These are phyloP conservation scores for Peronospora farinosa DNA, from an alignment of 352 stramenopile species.

Conservation along the genomic window DNA sequence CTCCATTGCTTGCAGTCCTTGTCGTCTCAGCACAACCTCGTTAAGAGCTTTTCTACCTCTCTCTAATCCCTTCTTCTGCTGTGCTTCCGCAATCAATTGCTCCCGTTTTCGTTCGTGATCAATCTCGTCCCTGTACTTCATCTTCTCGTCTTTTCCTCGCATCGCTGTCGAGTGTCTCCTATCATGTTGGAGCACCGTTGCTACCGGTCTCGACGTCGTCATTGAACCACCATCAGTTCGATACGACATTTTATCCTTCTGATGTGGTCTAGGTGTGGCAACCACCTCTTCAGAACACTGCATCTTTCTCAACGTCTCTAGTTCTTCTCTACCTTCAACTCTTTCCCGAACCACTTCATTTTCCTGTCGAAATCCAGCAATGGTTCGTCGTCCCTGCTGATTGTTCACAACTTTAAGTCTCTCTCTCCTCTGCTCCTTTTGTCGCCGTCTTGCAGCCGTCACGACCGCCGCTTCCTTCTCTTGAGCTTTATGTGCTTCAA, in stretches of 20 bases:
- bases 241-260: constrained; percentile 46
- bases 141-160: constrained; percentile 38
- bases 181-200: constrained; percentile 60
- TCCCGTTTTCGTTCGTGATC: constrained; percentile 36
- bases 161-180: constrained; percentile 24
- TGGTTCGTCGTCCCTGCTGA: constrained; percentile 43
- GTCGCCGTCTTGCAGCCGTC: constrained; percentile 24
- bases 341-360: constrained; percentile 29
- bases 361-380: constrained; percentile 29
- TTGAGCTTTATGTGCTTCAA: constrained; percentile 28
- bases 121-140: constrained; percentile 34
- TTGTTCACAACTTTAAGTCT: constrained; percentile 34
- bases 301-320: constrained; percentile 19
- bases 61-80: constrained; percentile 28
- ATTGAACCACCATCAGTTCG: constrained; percentile 35
- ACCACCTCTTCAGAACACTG: constrained; percentile 39
- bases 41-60: constrained; percentile 38
- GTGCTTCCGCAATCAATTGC: constrained; percentile 28
- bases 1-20: constrained; percentile 41
- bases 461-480: constrained; percentile 23
- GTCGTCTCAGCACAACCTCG: constrained; percentile 24
- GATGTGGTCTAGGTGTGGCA: constrained; percentile 27
- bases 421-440: constrained; percentile 43
- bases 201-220: constrained; percentile 11
- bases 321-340: constrained; percentile 24